These are phyloP conservation scores for Taiozyma sp. DNA, from an alignment of 1,139 yeast species.

Conservation along the genomic window DNA sequence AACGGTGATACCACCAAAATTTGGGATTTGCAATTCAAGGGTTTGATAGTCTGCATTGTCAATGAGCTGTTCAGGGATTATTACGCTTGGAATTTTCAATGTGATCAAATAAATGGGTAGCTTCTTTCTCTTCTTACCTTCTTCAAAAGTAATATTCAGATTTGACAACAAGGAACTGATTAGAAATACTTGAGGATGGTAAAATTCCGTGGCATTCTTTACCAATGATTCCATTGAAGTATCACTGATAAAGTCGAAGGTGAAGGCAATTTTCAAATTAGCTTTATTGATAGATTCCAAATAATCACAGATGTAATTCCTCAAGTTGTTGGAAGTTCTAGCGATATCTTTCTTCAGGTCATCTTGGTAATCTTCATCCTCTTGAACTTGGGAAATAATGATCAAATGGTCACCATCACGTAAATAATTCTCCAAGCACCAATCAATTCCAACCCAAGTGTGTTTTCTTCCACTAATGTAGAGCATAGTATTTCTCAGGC, in stretches of 20 bases:
- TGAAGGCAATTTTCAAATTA: slow-evolving; percentile 40
- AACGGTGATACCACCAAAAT: not conserved
- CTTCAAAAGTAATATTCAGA: slow-evolving; percentile 24
- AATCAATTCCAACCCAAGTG: slow-evolving; percentile 71
- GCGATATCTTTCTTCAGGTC: slow-evolving; percentile 11
- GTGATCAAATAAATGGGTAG: slow-evolving; percentile 31
- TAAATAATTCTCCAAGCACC: slow-evolving; percentile 46
- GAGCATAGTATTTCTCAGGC: slow-evolving; percentile 45
- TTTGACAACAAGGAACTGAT: slow-evolving; percentile 32
- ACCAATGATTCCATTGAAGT: slow-evolving; percentile 38
- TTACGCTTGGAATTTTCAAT: slow-evolving; percentile 27
- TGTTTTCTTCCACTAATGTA: slow-evolving; percentile 58
- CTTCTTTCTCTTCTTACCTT: slow-evolving; percentile 26
- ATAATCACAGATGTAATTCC: slow-evolving; percentile 13
- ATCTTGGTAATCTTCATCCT: slow-evolving; percentile 13
- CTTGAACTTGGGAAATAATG: slow-evolving; percentile 39
- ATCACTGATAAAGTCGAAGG: slow-evolving; percentile 47
- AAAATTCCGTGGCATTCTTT: slow-evolving; percentile 44
- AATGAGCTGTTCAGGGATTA: slow-evolving; percentile 30
- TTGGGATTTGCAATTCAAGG: not conserved
- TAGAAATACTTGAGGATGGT: slow-evolving; percentile 50
- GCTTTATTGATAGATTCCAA: slow-evolving; percentile 11
- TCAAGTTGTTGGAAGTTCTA: slow-evolving; percentile 21
- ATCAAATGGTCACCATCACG: slow-evolving; percentile 62
- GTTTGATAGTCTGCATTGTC: not conserved